Conservation (phyloP, 2,329 filamentous ascomycete genomes). For the Hirsutella minnesotensis region DNA sequence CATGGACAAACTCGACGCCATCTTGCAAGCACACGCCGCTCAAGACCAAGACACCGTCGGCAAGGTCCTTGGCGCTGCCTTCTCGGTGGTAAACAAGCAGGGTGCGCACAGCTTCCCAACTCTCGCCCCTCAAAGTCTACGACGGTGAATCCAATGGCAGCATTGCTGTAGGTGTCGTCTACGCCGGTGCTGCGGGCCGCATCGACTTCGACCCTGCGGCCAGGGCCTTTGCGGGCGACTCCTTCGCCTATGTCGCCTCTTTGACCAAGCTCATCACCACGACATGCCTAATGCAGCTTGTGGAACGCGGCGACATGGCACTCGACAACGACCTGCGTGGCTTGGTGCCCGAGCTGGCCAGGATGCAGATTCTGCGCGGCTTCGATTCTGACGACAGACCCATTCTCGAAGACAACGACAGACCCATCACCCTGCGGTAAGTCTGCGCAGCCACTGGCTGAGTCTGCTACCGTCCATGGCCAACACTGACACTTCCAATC, state of each 20-base stretch:
- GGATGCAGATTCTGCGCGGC: slow-evolving; percentile 23
- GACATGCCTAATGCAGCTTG: slow-evolving; percentile 25
- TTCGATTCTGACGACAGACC: slow-evolving; percentile 23
- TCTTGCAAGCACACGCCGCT: slow-evolving; percentile 18
- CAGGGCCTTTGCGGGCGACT: slow-evolving; percentile 15
- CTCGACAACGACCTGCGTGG: slow-evolving; percentile 25
- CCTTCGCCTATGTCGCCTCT: slow-evolving; percentile 28
- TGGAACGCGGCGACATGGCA: slow-evolving; percentile 20
- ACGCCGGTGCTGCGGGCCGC: slow-evolving; percentile 23
- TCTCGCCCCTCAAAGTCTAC: too few relatives aligned
- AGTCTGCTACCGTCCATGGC: not conserved
- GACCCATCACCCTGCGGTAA: slow-evolving; percentile 26
- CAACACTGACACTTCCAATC: not conserved
- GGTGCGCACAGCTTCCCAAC: slow-evolving; percentile 12
- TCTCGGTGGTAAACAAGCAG: slow-evolving; percentile 20
- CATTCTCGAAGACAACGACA: slow-evolving; percentile 22
- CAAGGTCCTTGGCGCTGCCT: slow-evolving; percentile 24
- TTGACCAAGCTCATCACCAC: slow-evolving; percentile 30
- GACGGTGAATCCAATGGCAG: not conserved
- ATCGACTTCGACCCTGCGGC: slow-evolving; percentile 17
- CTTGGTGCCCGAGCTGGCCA: slow-evolving; percentile 20
- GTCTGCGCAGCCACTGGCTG: not conserved
- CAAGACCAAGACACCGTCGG: slow-evolving; percentile 15
- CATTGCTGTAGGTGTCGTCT: slow-evolving; percentile 18
- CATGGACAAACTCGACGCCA: slow-evolving; percentile 17